Conservation (phyloP, 352 stramenopile species). For the Globisporangium canariense region DNA sequence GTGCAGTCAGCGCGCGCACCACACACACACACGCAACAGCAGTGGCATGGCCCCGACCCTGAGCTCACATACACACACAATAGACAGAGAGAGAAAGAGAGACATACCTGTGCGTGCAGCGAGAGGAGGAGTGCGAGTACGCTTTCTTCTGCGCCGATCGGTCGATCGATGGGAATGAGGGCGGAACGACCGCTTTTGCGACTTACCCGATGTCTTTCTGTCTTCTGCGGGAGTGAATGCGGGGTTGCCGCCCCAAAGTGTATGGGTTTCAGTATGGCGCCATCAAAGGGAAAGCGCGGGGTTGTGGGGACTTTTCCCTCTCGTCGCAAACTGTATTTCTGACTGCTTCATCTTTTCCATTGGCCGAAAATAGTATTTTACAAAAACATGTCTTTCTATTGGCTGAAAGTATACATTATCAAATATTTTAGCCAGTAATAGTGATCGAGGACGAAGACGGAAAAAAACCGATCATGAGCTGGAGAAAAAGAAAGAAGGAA, state of each 20-base stretch:
- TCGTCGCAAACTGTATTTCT: constrained; percentile 10
- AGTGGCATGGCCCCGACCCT: background rate
- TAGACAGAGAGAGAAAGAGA: no score
- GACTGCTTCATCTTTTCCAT: background rate
- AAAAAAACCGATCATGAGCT: background rate
- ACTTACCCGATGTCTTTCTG: constrained; percentile 4
- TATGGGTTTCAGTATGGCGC: constrained; percentile 5
- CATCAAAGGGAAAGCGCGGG: background rate
- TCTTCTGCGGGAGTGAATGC: background rate
- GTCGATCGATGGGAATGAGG: background rate
- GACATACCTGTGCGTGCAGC: background rate
- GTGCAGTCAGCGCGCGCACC: background rate
- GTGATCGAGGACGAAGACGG: background rate
- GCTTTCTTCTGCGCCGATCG: constrained; percentile 4
- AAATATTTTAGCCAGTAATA: background rate
- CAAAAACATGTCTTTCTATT: background rate
- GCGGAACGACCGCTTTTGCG: constrained; percentile 6
- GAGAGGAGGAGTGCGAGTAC: background rate
- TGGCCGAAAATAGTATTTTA: background rate
- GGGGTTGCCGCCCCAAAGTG: background rate
- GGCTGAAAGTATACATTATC: background rate
- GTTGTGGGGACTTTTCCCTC: background rate
- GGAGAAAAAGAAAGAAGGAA: constrained; percentile 10
- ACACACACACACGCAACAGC: background rate
- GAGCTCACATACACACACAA: no score